Evolutionary conservation across 1,139 yeast genomes (phyloP), one percentile per base, ranked within the genome.

Genomic region (Saccharomyces hybrid): DNA sequence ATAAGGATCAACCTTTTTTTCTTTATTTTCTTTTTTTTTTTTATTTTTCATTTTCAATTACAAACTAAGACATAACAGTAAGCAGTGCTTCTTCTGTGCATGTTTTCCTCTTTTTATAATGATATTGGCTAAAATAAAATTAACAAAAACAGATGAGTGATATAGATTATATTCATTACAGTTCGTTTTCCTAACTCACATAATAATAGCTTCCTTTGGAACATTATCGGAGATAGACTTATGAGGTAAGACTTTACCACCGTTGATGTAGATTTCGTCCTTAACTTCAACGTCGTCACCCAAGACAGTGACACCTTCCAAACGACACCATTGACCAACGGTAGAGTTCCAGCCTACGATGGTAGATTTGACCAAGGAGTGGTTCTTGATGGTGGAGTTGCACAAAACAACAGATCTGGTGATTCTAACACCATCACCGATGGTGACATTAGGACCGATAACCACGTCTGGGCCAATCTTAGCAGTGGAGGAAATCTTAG

Each of bases 271-370:
- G 72, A 95, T 82, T 80, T 93, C 99, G 73, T 95, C 97, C 80
- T 91, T 90, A 72, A 95, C 88, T 74, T 91, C 96, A 65, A 95
- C 99, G 66, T 95, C 99, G 75, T 95, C 99, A 78, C 99, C 99
- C 70, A 95, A 83, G 58, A 95, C 99, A 61, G 98, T 88, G 67
- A 85, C 88, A 78, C 97, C 96, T 77, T 93, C 99, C 63, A 95
- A 84, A 81, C 99, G 90, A 62, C 98, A 96, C 99, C 99, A 93
- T 75, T 84, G 85, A 73, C 99, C 99, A 68, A 95, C 91, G 69
- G 91, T 88, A 60, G 97, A 91, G 81, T 90, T 87, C 99, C 99
- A 95, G 67, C 99, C 99, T 64, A 95, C 96, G 75, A 95, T 93
- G 69, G 99, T 88, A 69, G 95, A 87, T 78, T 93, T 91, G 69